These are phyloP conservation scores for Xerocomellus chrysenteron DNA, from an alignment of 768 basidiomycete genomes.

Conservation along the genomic window DNA sequence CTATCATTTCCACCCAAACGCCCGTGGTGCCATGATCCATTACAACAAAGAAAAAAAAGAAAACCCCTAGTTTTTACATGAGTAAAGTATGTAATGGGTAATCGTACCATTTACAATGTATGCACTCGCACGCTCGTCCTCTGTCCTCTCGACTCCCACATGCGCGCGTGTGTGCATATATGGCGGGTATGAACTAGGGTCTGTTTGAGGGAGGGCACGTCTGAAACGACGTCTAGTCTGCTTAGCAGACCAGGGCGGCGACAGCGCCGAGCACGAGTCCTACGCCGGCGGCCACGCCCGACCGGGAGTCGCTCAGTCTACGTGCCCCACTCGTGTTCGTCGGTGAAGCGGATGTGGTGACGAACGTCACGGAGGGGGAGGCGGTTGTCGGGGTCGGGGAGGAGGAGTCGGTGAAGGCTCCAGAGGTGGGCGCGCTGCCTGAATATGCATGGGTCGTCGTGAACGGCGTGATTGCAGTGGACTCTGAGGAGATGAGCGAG, in stretches of 20 bases:
- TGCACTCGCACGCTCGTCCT: not conserved
- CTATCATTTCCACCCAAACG: too few relatives aligned
- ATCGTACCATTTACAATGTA: not conserved
- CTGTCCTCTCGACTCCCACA: not conserved
- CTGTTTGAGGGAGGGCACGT: not conserved
- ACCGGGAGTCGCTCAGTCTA: too few relatives aligned
- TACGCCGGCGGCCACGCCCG: too few relatives aligned
- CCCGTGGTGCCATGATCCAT: too few relatives aligned
- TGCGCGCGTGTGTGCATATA: not conserved
- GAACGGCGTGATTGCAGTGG: constrained; percentile 16
- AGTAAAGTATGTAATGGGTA: not conserved
- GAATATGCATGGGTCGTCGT: not conserved
- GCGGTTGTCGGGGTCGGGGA: too few relatives aligned
- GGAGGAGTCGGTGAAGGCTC: too few relatives aligned
- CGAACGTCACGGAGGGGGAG: too few relatives aligned
- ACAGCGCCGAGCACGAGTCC: not conserved
- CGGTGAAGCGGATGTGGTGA: too few relatives aligned
- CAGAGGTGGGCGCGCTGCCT: too few relatives aligned
- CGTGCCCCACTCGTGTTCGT: too few relatives aligned
- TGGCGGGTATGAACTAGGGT: not conserved
- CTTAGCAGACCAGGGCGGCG: not conserved
- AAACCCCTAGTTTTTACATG: not conserved
- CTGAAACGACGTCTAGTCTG: too few relatives aligned
- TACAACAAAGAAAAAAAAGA: too few relatives aligned
- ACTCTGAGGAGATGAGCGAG: constrained; percentile 29